Evolutionary conservation across 495 filamentous ascomycete genomes (phyloP), one percentile per base, ranked within the genome.

Genomic region (Pseudevernia furfuracea): DNA sequence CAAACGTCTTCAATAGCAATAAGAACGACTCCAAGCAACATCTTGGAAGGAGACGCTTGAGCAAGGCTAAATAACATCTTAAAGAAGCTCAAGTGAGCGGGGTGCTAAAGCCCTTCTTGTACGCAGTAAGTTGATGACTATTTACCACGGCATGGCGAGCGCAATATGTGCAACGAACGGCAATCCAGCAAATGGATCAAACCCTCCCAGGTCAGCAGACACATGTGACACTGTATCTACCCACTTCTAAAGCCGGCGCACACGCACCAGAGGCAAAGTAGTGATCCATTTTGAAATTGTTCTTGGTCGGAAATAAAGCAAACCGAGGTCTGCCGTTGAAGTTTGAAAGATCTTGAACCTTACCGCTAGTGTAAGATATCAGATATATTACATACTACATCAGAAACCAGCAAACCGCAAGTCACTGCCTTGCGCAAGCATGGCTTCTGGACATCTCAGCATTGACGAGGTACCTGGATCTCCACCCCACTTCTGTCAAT

Each of bases 391-490:
- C 53, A 17, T 23, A 17, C 19, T 14, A 32, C 12, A 37, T 38
- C 25, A 39, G 32, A 36, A 43, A 28, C 3, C 11, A 30, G 23
- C 38, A 62, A 44, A 44, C 25, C 17, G 30, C 28, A 28, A 48
- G n/a, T 36, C 7, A 36, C 17, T 49, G 17, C 7, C 8, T 14
- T 14, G 25, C 21, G n/a, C 41, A 23, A 30, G 34, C 38, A 70
- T 70, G 68, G 59, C 62, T 56, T 36, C 66, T 12, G 30, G 36
- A 46, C 69, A 66, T 60, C 58, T 71, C n/a, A 63, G 58, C n/a
- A 67, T 62, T 15, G 64, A 71, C 10, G 69, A 71, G 14, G 69
- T 71, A 63, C 34, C 38, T 60, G 10, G 14, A 43, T 21, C 7
- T n/a, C 34, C 34, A 21, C 8, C 1, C 37, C 49, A 43, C 43